These are phyloP conservation scores for Podospora pseudocomata DNA, from an alignment of 495 filamentous ascomycete genomes.

Conservation along the genomic window DNA sequence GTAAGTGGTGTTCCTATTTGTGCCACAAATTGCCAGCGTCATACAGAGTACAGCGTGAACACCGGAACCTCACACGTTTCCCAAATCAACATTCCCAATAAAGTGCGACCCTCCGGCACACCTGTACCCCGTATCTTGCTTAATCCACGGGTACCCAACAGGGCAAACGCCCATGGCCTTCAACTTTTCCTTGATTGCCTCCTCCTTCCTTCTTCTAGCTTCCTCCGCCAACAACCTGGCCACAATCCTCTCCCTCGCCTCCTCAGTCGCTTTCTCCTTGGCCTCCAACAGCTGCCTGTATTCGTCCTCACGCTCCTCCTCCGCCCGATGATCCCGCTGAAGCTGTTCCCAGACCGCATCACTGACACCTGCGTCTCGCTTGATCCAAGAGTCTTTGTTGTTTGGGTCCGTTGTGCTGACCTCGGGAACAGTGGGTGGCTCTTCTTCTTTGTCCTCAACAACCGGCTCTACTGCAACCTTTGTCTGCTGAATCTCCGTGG, in stretches of 20 bases:
- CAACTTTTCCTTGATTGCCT: constrained; percentile 43
- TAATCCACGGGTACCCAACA: constrained; percentile 54
- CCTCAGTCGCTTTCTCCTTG: constrained; percentile 22
- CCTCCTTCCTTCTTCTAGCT: constrained; percentile 37
- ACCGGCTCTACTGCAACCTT: background rate
- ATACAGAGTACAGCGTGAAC: too few relatives aligned
- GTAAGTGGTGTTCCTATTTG: too few relatives aligned
- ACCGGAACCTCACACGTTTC: constrained; percentile 14
- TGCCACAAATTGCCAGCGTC: too few relatives aligned
- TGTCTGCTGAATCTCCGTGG: background rate
- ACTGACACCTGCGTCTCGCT: constrained; percentile 54
- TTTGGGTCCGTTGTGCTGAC: background rate
- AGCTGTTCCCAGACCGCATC: constrained; percentile 62
- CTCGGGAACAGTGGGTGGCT: background rate
- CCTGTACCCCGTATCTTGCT: constrained; percentile 49
- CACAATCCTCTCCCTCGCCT: constrained; percentile 29
- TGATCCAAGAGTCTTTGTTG: background rate
- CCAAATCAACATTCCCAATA: constrained; percentile 20
- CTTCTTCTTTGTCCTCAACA: background rate
- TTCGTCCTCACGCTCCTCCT: constrained; percentile 31
- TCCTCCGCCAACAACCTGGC: constrained; percentile 32
- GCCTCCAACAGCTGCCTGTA: constrained; percentile 25
- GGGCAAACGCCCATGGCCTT: constrained; percentile 48
- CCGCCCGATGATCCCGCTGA: constrained; percentile 43
- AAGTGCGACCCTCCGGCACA: constrained; percentile 53